Base-by-base conservation (phyloP, 1,284 basidiomycete species). In the Paramarasmius palmivorus region DNA sequence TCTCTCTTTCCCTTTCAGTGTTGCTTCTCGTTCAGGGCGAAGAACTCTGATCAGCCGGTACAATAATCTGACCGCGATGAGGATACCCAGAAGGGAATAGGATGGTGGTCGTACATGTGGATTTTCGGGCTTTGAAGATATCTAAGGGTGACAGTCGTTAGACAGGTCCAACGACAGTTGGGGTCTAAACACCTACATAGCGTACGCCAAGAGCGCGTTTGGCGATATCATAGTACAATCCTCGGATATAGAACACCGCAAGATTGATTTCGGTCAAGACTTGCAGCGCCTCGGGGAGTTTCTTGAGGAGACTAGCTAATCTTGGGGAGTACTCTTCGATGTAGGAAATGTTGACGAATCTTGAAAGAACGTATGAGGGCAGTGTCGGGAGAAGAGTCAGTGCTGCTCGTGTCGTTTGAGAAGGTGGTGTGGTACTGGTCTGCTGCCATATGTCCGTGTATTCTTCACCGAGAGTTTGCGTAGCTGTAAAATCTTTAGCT, bases 371-470 rank as follows among this genome's bases (percentile, higher is more conserved):
- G 66, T 90, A 86, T 17, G 79, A 68, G 45, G 90, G 82, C 46
- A 88, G 58, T 44, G 84, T 74, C 45, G 86, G 81, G 26, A 93
- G 74, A 15, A 93, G 74, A 40, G 92, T 73, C 10, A 93, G 72
- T 1, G 77, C 75, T 17, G 76, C 67, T 35, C 86, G 79, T 10
- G 73, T 63, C 53, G 68, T 63, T 34, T 58, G 65, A 17, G 81
- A 72, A 12, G 82, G 84, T 12, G 81, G 83, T 34, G 71, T 64
- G 14, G 67, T 63, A 10, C 65, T 64, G 12, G 85, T 83, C 53
- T 84, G 82, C 51, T 88, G 83, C 82, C 92, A 88, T 29, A 92
- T 88, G 63, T 92, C 90, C 1, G 92, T 94, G 65, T 96, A 96
- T 66, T 96, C 93, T 69, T 96, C 93, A 14, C 93, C 93, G 0